phyloP scores from a whole-genome alignment of 2,329 filamentous ascomycete genomes.

The Myriosclerotinia scirpicola region DNA sequence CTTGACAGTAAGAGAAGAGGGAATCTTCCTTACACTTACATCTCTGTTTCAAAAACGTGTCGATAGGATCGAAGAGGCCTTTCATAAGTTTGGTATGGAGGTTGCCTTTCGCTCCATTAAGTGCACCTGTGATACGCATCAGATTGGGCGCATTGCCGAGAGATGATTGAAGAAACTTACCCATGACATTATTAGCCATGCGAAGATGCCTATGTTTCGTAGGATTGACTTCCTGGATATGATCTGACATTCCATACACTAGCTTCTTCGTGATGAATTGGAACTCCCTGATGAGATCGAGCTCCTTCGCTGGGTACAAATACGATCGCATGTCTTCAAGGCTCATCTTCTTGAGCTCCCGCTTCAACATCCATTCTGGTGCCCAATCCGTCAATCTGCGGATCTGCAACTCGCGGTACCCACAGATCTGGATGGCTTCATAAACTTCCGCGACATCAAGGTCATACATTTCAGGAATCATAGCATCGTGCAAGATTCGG shows the following conservation, averaged over 20 bases:
- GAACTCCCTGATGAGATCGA: constrained; percentile 23
- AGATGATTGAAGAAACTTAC: neutral
- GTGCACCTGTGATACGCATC: neutral
- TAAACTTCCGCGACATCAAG: constrained; percentile 23
- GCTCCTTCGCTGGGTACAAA: constrained; percentile 25
- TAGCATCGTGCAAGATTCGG: constrained; percentile 24
- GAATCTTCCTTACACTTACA: neutral
- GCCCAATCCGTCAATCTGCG: constrained; percentile 26
- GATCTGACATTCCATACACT: neutral
- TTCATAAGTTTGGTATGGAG: constrained; percentile 23
- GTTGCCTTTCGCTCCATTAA: constrained; percentile 26
- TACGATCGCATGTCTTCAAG: constrained; percentile 13
- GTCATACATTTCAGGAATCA: constrained; percentile 19
- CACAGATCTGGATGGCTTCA: constrained; percentile 24
- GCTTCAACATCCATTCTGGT: constrained; percentile 4
- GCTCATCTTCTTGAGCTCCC: neutral
- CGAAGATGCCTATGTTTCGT: neutral
- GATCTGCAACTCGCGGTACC: constrained; percentile 20
- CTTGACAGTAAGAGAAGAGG: neutral
- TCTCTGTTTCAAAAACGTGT: neutral
- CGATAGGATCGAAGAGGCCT: neutral
- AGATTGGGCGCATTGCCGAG: too few species aligned
- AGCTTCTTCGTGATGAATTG: neutral
- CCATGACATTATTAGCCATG: neutral
- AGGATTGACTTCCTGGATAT: constrained; percentile 9